Conservation (phyloP, 371 early-diverging fungal species). For the Nematocida parisii region DNA sequence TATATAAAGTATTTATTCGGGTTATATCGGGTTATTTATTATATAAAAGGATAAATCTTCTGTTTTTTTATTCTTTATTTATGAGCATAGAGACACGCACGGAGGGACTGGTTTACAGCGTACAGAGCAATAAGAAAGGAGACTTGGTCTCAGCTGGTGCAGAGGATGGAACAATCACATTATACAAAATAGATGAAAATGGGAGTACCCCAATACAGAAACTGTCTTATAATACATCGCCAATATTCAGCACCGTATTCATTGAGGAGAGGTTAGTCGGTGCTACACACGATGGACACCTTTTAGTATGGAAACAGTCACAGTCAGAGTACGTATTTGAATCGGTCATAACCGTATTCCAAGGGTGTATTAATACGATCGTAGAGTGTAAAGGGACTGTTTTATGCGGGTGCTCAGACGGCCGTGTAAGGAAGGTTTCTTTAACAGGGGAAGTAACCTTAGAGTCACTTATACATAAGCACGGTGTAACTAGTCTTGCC, state of each 20-base stretch:
- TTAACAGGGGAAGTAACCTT: constrained; percentile 7
- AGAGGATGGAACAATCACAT: constrained; percentile 30
- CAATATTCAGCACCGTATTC: constrained; percentile 50
- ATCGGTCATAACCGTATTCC: constrained; percentile 57
- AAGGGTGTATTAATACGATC: constrained; percentile 64
- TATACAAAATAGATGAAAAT: constrained; percentile 26
- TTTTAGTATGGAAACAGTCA: constrained; percentile 65
- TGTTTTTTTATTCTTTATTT: constrained; percentile 30
- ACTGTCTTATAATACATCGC: constrained; percentile 15
- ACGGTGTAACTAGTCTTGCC: constrained; percentile 62
- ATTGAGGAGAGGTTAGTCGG: constrained; percentile 60
- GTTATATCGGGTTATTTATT: no score
- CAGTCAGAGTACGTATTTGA: constrained; percentile 44
- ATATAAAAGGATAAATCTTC: constrained; percentile 3
- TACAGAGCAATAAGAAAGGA: not conserved
- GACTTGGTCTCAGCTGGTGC: constrained; percentile 6
- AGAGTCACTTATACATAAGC: constrained; percentile 52
- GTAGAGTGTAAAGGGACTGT: constrained; percentile 38
- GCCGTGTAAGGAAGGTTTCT: constrained; percentile 61
- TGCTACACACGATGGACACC: constrained; percentile 59
- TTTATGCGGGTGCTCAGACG: constrained; percentile 69
- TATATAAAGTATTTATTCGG: no score
- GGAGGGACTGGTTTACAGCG: constrained; percentile 25
- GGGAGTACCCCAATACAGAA: constrained; percentile 1
- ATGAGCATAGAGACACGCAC: constrained; percentile 51